Conservation (phyloP, 805 yeast species). For the Starmerella sp. region DNA sequence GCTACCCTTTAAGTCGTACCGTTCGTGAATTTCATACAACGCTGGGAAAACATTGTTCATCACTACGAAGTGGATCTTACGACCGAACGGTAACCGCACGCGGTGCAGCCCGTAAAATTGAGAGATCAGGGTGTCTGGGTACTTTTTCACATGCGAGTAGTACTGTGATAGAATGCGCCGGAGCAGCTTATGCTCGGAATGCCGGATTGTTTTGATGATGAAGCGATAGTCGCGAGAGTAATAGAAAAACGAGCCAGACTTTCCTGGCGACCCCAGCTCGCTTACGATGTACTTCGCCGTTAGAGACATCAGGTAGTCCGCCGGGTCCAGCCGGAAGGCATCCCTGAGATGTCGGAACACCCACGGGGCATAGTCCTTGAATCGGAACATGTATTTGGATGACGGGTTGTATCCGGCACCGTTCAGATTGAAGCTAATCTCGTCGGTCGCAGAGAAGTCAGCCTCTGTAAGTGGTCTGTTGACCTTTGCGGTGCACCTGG, state of each 20-base stretch:
- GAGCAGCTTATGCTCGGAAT: slow-evolving; percentile 78
- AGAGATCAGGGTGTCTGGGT: slow-evolving; percentile 83
- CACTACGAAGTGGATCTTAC: slow-evolving; percentile 83
- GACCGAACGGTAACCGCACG: slow-evolving; percentile 71
- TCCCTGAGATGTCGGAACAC: slow-evolving; percentile 79
- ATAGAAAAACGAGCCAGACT: slow-evolving; percentile 92
- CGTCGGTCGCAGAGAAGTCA: slow-evolving; percentile 64
- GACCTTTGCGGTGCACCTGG: slow-evolving; percentile 70
- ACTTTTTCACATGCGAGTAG: slow-evolving; percentile 62
- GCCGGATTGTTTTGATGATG: slow-evolving; percentile 92
- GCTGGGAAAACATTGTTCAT: slow-evolving; percentile 98
- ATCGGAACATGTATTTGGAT: slow-evolving; percentile 88
- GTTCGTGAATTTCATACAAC: slow-evolving; percentile 68
- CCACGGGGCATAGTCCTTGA: slow-evolving; percentile 91
- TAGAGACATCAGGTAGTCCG: slow-evolving; percentile 83
- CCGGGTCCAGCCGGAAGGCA: slow-evolving; percentile 82
- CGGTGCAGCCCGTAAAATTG: slow-evolving; percentile 95
- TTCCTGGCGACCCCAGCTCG: slow-evolving; percentile 91
- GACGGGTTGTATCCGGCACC: slow-evolving; percentile 90
- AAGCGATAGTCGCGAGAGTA: slow-evolving; percentile 87
- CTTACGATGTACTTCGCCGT: slow-evolving; percentile 88
- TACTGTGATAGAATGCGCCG: slow-evolving; percentile 64
- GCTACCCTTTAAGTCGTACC: slow-evolving; percentile 89
- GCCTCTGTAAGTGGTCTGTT: slow-evolving; percentile 58
- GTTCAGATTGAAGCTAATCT: slow-evolving; percentile 66